These are phyloP conservation scores for Xylariaceae sp. DNA, from an alignment of 2,329 filamentous ascomycete genomes.

Conservation along the genomic window DNA sequence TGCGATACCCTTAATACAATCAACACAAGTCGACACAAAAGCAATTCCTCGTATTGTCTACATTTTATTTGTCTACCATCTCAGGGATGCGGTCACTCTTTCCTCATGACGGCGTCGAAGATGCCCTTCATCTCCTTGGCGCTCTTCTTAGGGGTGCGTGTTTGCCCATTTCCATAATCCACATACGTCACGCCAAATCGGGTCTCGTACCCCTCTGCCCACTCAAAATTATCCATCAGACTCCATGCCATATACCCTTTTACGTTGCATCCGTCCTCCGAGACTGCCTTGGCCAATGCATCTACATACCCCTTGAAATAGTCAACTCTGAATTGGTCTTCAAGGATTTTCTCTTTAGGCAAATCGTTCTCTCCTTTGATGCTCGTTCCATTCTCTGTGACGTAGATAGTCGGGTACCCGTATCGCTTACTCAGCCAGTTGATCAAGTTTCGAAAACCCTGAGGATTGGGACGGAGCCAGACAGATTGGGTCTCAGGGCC, in stretches of 20 bases:
- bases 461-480: constrained; percentile 75
- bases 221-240: constrained; percentile 87
- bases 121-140: constrained; percentile 67
- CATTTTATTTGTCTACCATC: no score
- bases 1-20: no score
- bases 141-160: constrained; percentile 80
- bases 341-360: constrained; percentile 64
- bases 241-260: constrained; percentile 83
- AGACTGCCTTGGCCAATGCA: constrained; percentile 71
- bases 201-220: constrained; percentile 88
- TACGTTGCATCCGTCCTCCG: constrained; percentile 73
- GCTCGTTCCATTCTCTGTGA: constrained; percentile 86
- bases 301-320: constrained; percentile 78
- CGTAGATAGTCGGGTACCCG: constrained; percentile 72
- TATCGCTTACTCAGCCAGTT: constrained; percentile 78
- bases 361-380: constrained; percentile 81
- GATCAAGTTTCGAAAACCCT: constrained; percentile 74
- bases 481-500: constrained; percentile 78
- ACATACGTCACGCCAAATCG: constrained; percentile 82
- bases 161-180: constrained; percentile 77
- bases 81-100: constrained; percentile 41
- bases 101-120: constrained; percentile 69
- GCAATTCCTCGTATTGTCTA: no score
- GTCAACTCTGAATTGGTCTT: constrained; percentile 77
- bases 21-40: no score